A percentile compares a stretch with the other conserved stretches of the same genome.
phyloP scores from a whole-genome alignment of 495 filamentous ascomycete species.

The Tuber borchii region DNA sequence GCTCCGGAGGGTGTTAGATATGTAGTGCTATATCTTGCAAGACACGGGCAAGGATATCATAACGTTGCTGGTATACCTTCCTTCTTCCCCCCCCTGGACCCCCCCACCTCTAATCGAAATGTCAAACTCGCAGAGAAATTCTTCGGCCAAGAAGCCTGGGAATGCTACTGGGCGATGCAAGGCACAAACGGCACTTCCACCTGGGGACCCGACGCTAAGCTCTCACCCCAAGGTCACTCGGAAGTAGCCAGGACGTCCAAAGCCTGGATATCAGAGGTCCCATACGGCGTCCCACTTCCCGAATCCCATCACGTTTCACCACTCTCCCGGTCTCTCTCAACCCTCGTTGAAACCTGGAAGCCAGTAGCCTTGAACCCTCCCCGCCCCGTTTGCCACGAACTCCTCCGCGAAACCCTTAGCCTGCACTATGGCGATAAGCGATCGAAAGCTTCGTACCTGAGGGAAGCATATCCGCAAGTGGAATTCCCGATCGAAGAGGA shows the following conservation, averaged over 20 bases:
- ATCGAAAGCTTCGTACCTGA: conserved; percentile 13
- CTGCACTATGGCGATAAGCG: conserved; percentile 32
- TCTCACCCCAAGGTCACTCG: conserved; percentile 23
- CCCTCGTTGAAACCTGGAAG: conserved; percentile 32
- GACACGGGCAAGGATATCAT: conserved; percentile 38
- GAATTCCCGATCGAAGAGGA: conserved; percentile 23
- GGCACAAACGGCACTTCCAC: conserved; percentile 26
- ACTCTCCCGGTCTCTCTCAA: conserved; percentile 36
- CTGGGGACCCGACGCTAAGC: conserved; percentile 34
- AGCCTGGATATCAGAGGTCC: conserved; percentile 27
- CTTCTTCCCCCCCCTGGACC: background rate
- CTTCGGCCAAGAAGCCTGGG: conserved; percentile 33
- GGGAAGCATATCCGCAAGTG: conserved; percentile 18
- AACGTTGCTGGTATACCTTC: conserved; percentile 28
- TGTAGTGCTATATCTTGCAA: conserved; percentile 33
- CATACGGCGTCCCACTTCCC: conserved; percentile 18
- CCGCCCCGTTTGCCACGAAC: conserved; percentile 29
- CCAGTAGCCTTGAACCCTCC: conserved; percentile 16
- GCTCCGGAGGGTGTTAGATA: conserved; percentile 40
- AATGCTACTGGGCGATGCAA: conserved; percentile 39
- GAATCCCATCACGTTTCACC: conserved; percentile 32
- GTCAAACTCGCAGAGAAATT: conserved; percentile 15
- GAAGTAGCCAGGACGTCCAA: conserved; percentile 26
- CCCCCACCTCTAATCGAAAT: background rate
- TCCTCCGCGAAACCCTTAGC: conserved; percentile 33